Base-by-base conservation (phyloP, 768 basidiomycete genomes). In the Saitozyma sp. region DNA sequence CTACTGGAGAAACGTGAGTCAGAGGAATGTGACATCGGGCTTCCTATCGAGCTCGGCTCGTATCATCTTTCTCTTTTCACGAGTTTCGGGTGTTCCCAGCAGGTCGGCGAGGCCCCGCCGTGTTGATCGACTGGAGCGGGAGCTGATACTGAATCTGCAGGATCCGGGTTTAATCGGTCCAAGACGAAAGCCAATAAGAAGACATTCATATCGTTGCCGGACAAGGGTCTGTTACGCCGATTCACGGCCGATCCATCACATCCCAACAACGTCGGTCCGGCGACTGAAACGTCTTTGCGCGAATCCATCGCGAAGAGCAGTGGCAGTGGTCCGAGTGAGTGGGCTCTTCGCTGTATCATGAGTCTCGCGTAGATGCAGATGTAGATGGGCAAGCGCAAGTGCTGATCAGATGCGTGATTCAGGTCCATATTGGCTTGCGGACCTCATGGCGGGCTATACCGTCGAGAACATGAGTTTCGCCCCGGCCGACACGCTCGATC, bases 121-220 rank as follows among this genome's bases (percentile, higher is more conserved):
- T 29, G 29, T 29, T 29, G 29, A 29, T 29, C 5, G 29, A 29
- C 29, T 29, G 29, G 29, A 29, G 29, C 29, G 29, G 29, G 29
- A 29, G 5, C 29, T 29, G 29, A 29, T 29, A 29, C 29, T 5
- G 29, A 5, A 11, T 8, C 6, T 9, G 38, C 48, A 71, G 70
- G 70, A 9, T 71, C 71, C 19, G 68, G 68, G 8, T 59, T 64
- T 61, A 46, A 67, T 48, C 41, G 57, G 54, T 40, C 45, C 55
- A 56, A 42, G 16, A 53, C 60, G 11, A 53, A 43, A 2, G 51
- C 43, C 8, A 66, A 29, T 29, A 29, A 67, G 48, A 67, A 68
- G 53, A 78, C 75, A 7, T 75, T 78, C 59, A 73, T 78, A n/a
- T 73, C 70, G 1, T 59, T 77, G 9, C 77, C 77, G 9, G 77